Evolutionary conservation across 1,284 basidiomycete species (phyloP), one percentile per base, ranked within the genome.

Genomic region (Melampsora abietis-canadensis): DNA sequence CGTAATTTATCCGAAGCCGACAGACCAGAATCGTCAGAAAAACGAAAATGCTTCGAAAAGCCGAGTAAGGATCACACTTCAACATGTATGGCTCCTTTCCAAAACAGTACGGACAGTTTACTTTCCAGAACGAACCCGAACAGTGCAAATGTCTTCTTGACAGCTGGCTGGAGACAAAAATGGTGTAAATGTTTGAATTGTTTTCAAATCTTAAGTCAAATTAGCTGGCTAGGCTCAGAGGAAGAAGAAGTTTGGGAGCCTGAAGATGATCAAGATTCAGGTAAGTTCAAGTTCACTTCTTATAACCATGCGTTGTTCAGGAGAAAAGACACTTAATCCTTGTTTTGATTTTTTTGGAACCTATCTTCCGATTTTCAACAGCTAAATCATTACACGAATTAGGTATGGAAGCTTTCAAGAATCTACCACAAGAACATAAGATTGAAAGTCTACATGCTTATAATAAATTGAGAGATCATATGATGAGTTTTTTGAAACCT

Each of bases 171-270:
- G 69, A 40, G 69, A 37, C n/a, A 64, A 14, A 19, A 51, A 30
- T 73, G 69, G 69, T 73, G 69, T 47, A 48, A 24, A 21, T 73
- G 69, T 66, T 21, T 31, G 14, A 24, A 37, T 27, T 73, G 69
- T 66, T 27, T 37, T 2, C 15, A 30, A 15, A 17, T 65, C 4
- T 66, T 64, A 37, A n/a, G 30, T 44, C 30, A 19, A 47, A 44
- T 57, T 47, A 57, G 34, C 37, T 73, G 69, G 69, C 19, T 73
- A 40, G 34, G 46, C 10, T 40, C 57, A 54, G 61, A 62, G 48
- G 68, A 73, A 27, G 69, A 73, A 66, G 69, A 73, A 4, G 63
- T 66, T 37, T 73, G 69, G 69, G 69, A 73, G 31, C 69, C 69
- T 64, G 69, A 61, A 34, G 69, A 66, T n/a, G 69, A 73, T 47